These are phyloP conservation scores for Davidsoniella eucalypti DNA, from an alignment of 2,329 filamentous ascomycete species.

Conservation along the genomic window DNA sequence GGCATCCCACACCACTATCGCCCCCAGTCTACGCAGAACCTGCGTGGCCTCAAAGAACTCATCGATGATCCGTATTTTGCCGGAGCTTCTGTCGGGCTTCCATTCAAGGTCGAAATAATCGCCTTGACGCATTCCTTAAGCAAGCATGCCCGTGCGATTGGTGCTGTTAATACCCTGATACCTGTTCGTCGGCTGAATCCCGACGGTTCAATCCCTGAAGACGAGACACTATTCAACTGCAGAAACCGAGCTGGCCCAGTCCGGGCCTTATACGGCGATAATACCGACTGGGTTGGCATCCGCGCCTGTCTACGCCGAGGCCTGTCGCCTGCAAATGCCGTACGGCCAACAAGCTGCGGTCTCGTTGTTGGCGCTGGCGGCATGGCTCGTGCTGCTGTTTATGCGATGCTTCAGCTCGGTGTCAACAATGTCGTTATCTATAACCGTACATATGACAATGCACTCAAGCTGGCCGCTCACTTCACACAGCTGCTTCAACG, in stretches of 20 bases:
- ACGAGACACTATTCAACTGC: slow-evolving; percentile 12
- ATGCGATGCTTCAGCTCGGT: slow-evolving; percentile 62
- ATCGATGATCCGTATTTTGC: slow-evolving; percentile 52
- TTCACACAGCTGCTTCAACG: slow-evolving; percentile 42
- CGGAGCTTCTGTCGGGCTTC: slow-evolving; percentile 53
- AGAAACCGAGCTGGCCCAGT: slow-evolving; percentile 49
- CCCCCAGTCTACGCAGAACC: slow-evolving; percentile 43
- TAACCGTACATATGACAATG: slow-evolving; percentile 53
- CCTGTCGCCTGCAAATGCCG: slow-evolving; percentile 53
- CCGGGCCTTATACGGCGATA: slow-evolving; percentile 57
- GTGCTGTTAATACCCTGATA: slow-evolving; percentile 60
- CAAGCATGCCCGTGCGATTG: slow-evolving; percentile 56
- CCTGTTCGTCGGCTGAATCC: slow-evolving; percentile 46
- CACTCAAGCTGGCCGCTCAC: slow-evolving; percentile 49
- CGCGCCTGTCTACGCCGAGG: slow-evolving; percentile 55
- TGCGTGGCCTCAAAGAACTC: slow-evolving; percentile 47
- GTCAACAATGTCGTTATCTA: slow-evolving; percentile 60
- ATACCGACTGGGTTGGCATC: slow-evolving; percentile 71
- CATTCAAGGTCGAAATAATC: slow-evolving; percentile 61
- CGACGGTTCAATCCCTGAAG: slow-evolving; percentile 39
- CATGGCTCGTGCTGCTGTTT: slow-evolving; percentile 64
- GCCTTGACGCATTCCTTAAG: slow-evolving; percentile 52
- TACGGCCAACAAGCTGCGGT: slow-evolving; percentile 37
- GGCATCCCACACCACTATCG: slow-evolving; percentile 53
- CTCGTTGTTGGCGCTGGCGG: slow-evolving; percentile 51